Base-by-base conservation (phyloP, 495 filamentous ascomycete species). In the Xylaria castorea region DNA sequence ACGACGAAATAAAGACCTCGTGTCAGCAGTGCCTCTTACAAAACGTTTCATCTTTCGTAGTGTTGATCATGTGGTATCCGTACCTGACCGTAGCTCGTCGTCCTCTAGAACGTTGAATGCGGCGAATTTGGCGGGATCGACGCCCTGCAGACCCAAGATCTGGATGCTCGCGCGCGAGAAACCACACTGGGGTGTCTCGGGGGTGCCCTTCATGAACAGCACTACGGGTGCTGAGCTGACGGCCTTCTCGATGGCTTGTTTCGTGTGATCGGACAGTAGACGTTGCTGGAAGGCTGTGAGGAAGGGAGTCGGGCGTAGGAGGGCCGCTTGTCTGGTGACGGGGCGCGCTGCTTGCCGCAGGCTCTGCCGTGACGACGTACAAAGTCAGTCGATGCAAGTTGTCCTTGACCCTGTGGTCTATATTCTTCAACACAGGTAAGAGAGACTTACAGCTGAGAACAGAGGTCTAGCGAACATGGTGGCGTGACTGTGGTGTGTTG, bases 161-260 rank as follows among this genome's bases (percentile, higher is more conserved):
- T 98, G 94, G 79, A 99, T 94, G 79, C 90, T 95, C 32, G 96
- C 95, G 77, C 94, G 88, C 65, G 96, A 99, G 85, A 98, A 99
- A 50, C 96, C 96, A 81, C 96, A 99, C 80, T 99, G 95, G n/a
- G 96, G 96, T 30, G 89, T 93, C 82, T 98, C 96, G 51, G 96
- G 96, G 2, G 96, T 98, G 65, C 96, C 95, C 83, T 98, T 98
- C 95, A 98, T 98, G 85, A 98, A 99, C 34, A 99, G 87, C 20
- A 99, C 96, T 0, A 99, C 95, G 5, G 95, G 95, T 12, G 93
- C 91, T 2, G 93, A 92, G 32, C 80, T 83, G 25, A 98, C 89
- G 11, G 94, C 95, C 80, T 94, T 92, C 77, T 98, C 92, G 73
- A 99, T 98, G 5, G 94, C 93, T 36, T 88, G 80, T 70, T 84